phyloP scores from a whole-genome alignment of 1,284 basidiomycete genomes.

The Moesziomyces sp. region DNA sequence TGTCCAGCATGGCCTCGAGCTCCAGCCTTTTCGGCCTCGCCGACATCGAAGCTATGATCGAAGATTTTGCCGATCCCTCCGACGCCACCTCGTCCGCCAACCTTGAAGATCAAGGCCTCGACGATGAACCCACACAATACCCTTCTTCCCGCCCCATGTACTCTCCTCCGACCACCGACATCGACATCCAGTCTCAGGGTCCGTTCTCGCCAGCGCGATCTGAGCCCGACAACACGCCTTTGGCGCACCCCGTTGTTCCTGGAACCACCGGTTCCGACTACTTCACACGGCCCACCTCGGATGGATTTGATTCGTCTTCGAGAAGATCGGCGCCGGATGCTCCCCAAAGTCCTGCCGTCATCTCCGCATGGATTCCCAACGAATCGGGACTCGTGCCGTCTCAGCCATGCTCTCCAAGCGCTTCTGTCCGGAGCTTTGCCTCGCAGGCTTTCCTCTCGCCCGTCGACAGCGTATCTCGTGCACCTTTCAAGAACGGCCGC shows the following conservation, averaged over 20 bases:
- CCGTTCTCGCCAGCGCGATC: constrained; percentile 16
- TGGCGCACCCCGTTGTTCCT: constrained; percentile 14
- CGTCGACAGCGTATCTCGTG: background rate
- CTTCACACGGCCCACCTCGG: constrained; percentile 16
- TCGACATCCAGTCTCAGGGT: constrained; percentile 22
- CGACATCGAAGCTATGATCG: constrained; percentile 36
- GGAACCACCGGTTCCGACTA: constrained; percentile 17
- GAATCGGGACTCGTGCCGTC: constrained; percentile 36
- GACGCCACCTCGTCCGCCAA: background rate
- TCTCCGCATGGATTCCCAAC: constrained; percentile 31
- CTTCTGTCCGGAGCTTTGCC: constrained; percentile 33
- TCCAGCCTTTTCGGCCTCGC: constrained; percentile 32
- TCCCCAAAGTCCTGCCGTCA: background rate
- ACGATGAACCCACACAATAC: background rate
- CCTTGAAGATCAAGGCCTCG: background rate
- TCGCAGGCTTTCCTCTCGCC: constrained; percentile 27
- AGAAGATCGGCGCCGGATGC: background rate
- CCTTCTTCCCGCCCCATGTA: constrained; percentile 17
- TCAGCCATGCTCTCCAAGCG: constrained; percentile 42
- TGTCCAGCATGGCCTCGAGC: constrained; percentile 44
- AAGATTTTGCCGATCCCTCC: constrained; percentile 7
- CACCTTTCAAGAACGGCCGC: constrained; percentile 2
- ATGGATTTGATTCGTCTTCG: background rate
- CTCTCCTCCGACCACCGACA: constrained; percentile 53
- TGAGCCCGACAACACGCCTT: constrained; percentile 27